These are phyloP conservation scores for Leccinum variicolor DNA, from an alignment of 768 basidiomycete species.

Conservation along the genomic window DNA sequence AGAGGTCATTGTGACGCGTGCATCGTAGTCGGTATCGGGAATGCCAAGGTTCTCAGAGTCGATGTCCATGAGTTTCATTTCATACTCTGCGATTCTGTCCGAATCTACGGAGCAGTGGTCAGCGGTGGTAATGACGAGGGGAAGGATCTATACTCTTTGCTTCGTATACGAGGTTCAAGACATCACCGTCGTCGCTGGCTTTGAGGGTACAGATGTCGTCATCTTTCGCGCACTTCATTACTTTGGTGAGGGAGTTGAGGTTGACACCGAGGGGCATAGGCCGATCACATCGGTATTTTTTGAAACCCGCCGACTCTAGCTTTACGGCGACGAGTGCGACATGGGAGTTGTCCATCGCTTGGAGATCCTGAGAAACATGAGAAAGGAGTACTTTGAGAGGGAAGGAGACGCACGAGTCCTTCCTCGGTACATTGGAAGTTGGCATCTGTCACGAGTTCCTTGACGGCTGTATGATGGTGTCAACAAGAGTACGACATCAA, in stretches of 20 bases:
- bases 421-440: slow-evolving; percentile 98
- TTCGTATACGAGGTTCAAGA: slow-evolving; percentile 86
- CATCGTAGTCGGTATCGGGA: slow-evolving; percentile 97
- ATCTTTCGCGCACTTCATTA: slow-evolving; percentile 95
- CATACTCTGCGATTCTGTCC: slow-evolving; percentile 95
- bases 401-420: slow-evolving; percentile 63
- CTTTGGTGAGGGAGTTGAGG: slow-evolving; percentile 85
- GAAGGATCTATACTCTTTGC: slow-evolving; percentile 60
- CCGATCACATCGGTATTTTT: slow-evolving; percentile 88
- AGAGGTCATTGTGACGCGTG: slow-evolving; percentile 82
- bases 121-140: not conserved
- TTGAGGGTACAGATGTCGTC: slow-evolving; percentile 90
- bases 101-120: slow-evolving; percentile 48
- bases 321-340: slow-evolving; percentile 93
- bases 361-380: slow-evolving; percentile 56
- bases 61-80: slow-evolving; percentile 99
- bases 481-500: no score
- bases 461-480: slow-evolving; percentile 69
- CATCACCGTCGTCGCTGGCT: slow-evolving; percentile 87
- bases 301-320: slow-evolving; percentile 77
- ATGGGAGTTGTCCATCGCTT: slow-evolving; percentile 99
- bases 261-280: slow-evolving; percentile 91
- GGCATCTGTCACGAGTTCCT: slow-evolving; percentile 95
- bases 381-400: not conserved
- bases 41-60: slow-evolving; percentile 93